phyloP scores from a whole-genome alignment of 192 early-diverging fungal genomes.

The Backusella sp. region DNA sequence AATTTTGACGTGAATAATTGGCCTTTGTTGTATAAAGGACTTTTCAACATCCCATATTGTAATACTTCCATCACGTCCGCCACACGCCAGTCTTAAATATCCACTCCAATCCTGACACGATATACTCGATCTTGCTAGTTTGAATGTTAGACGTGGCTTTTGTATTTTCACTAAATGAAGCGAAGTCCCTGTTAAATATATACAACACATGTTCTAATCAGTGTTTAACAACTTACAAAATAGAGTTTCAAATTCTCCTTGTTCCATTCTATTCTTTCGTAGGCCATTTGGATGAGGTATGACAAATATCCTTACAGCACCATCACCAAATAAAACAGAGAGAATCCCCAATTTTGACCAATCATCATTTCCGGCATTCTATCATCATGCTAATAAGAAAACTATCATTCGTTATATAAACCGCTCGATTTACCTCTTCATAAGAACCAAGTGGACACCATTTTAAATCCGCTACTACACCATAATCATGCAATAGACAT shows the following conservation, averaged over 20 bases:
- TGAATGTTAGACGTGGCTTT: background rate
- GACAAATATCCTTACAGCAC: conserved; percentile 19
- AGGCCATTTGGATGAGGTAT: conserved; percentile 29
- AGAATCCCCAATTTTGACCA: conserved; percentile 34
- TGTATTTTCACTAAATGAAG: background rate
- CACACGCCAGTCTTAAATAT: background rate
- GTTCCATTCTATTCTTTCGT: background rate
- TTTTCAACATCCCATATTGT: background rate
- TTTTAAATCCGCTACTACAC: conserved; percentile 28
- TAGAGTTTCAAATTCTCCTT: background rate
- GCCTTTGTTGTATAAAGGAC: background rate
- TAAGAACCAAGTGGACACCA: conserved; percentile 42
- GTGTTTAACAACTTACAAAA: background rate
- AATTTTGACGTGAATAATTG: background rate
- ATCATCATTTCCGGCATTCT: background rate
- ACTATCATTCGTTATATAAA: background rate
- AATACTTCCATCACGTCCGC: background rate
- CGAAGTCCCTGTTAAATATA: background rate
- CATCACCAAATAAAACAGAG: conserved; percentile 30
- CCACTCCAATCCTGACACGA: background rate
- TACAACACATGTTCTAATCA: background rate
- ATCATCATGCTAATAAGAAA: background rate
- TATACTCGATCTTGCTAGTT: background rate
- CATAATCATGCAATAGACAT: conserved; percentile 39
- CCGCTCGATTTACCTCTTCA: conserved; percentile 17